Evolutionary conservation across 306 rosid genomes (phyloP), one percentile per base, ranked within the genome.

Genomic region (Senna tora): DNA sequence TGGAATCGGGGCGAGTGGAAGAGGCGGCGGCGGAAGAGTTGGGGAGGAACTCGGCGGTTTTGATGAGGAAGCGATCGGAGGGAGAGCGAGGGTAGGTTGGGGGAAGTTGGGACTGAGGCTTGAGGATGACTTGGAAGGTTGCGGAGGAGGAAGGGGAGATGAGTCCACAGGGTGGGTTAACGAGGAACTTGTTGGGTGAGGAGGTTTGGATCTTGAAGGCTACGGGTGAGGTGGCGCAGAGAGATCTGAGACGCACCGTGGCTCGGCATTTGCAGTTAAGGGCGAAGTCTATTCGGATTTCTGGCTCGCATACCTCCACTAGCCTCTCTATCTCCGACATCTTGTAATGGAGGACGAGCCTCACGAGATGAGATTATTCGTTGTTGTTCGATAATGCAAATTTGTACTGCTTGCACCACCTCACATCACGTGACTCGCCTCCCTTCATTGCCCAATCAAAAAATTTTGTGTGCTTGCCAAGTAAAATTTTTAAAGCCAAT

Each of bases 151-250:
- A 38, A 45, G 91, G 91, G 2, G 79, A 75, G 76, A 91, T 79
- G 75, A 89, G 67, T 46, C 90, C 93, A 60, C 54, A 77, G 7
- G 97, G 86, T 0, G 96, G 97, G 76, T 85, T 91, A n/a, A 91
- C 93, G 47, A 85, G 81, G 84, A 89, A 91, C 59, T 89, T 91
- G 77, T 84, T 56, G 9, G 93, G 90, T 0, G 93, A 87, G 13
- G 93, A 91, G 71, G 96, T 91, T 69, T 85, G 96, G 82, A 91
- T 82, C 75, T 87, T 91, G 88, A 91, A 91, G 50, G 93, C 90
- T 9, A 89, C 63, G 0, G 86, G 71, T 56, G 77, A 9, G 73
- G 84, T 71, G 52, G 82, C 39, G 77, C 38, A 28, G 0, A 82
- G 82, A 4, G 93, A 91, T 7, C 75, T 66, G 14, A 91, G 88